Base-by-base conservation (phyloP, 2,329 filamentous ascomycete genomes). In the Pleoardoris graminearum region DNA sequence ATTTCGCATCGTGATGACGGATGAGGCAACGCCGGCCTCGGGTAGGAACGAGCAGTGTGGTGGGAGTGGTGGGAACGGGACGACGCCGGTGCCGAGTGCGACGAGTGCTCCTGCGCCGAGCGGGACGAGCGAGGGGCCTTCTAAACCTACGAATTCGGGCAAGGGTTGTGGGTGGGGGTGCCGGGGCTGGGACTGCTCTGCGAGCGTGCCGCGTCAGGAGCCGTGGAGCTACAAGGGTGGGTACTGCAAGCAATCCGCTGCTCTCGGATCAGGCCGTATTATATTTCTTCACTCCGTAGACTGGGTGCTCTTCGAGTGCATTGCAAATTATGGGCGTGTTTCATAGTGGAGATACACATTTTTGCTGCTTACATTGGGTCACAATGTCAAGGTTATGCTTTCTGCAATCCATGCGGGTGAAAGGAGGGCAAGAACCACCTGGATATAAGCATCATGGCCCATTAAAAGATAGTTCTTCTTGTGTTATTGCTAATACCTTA, bases 1-100 rank as follows among this genome's bases (percentile, higher is more conserved):
- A 29, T 59, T 59, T 16, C 47, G 53, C 27, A 54, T 59, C 35
- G 53, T 56, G 14, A 59, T 59, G 56, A 52, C 44, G 8, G 56
- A 56, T 33, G 53, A 50, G 5, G 25, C 23, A 3, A 58, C 56
- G 4, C 38, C 56, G 22, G 14, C 30, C 6, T 30, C 50, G 7
- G 53, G 53, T 1, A 49, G 49, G 7, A 41, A 51, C 22, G 51
- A 36, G 3, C 36, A 6, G n/a, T 49, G 39, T n/a, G 38, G 46
- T 36, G n/a, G 30, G 36, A 30, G 17, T 42, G n/a, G n/a, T n/a
- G 43, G 42, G 14, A 39, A 23, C 22, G 50, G 44, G 7, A 41
- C 19, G 10, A 22, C 14, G 17, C 23, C 23, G 14, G 37, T 14
- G 10, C 16, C 44, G n/a, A 47, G 16, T 19, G 41, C 32, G 5